These are phyloP conservation scores for Phyllosticta citribraziliensis DNA, from an alignment of 2,329 filamentous ascomycete species.

Conservation along the genomic window DNA sequence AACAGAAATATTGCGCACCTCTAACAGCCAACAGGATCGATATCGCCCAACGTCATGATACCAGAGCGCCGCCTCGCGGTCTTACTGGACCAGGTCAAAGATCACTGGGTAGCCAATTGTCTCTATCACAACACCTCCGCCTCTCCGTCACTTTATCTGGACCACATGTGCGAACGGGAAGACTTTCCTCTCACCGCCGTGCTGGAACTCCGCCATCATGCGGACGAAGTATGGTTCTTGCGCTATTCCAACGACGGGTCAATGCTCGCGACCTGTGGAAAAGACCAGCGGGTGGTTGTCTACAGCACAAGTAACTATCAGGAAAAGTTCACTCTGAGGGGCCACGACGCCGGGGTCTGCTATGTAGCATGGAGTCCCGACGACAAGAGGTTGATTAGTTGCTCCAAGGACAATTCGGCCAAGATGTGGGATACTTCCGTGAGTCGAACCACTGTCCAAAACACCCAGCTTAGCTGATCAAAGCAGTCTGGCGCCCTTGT, in stretches of 20 bases:
- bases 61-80: slow-evolving; percentile 80
- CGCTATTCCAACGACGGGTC: slow-evolving; percentile 82
- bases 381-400: slow-evolving; percentile 75
- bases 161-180: slow-evolving; percentile 72
- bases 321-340: slow-evolving; percentile 51
- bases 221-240: slow-evolving; percentile 83
- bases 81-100: slow-evolving; percentile 74
- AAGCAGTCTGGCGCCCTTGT: slow-evolving; percentile 41
- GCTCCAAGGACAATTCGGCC: slow-evolving; percentile 60
- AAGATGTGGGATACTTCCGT: slow-evolving; percentile 58
- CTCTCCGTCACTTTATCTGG: slow-evolving; percentile 76
- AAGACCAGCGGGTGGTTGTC: slow-evolving; percentile 64
- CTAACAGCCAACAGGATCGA: slow-evolving; percentile 51
- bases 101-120: slow-evolving; percentile 71
- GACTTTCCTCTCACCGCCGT: slow-evolving; percentile 68
- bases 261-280: slow-evolving; percentile 72
- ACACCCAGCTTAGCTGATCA: slow-evolving; percentile 9
- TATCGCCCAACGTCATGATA: slow-evolving; percentile 94
- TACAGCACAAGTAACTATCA: slow-evolving; percentile 69
- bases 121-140: slow-evolving; percentile 75
- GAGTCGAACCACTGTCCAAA: slow-evolving; percentile 7
- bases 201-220: slow-evolving; percentile 61
- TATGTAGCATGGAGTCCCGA: slow-evolving; percentile 90
- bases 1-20: background rate
- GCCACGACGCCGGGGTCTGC: slow-evolving; percentile 66